phyloP scores from a whole-genome alignment of 2,329 filamentous ascomycete genomes.

The Pochonia chlamydosporia region DNA sequence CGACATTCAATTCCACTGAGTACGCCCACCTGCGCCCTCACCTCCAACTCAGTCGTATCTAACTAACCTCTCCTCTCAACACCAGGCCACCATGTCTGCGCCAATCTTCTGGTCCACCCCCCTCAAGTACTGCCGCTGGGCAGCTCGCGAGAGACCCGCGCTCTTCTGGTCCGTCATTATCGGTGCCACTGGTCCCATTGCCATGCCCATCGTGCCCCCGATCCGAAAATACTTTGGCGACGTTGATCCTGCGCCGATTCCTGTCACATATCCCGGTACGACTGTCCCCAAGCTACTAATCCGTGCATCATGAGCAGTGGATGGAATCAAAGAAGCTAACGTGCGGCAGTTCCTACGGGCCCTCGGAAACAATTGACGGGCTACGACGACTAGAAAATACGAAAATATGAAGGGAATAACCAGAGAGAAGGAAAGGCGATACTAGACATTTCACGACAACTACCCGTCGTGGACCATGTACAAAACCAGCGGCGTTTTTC shows the following conservation, averaged over 20 bases:
- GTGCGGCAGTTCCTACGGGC: conserved; percentile 44
- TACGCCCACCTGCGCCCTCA: background rate
- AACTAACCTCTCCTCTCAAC: background rate
- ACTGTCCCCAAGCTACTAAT: background rate
- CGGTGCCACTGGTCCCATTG: conserved; percentile 65
- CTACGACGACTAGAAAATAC: conserved; percentile 49
- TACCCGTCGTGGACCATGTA: conserved; percentile 5
- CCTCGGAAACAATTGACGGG: conserved; percentile 55
- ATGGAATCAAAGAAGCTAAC: conserved; percentile 4
- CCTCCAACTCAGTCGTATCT: background rate
- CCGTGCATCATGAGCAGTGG: conserved; percentile 16
- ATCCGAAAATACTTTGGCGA: conserved; percentile 70
- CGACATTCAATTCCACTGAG: background rate
- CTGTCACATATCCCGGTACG: conserved; percentile 90
- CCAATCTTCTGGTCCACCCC: conserved; percentile 82
- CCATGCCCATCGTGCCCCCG: conserved; percentile 66
- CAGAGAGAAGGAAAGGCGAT: background rate
- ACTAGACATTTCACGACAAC: background rate
- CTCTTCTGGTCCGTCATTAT: conserved; percentile 83
- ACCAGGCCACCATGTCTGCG: conserved; percentile 48
- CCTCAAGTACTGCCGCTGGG: conserved; percentile 81
- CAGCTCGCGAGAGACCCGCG: conserved; percentile 79
- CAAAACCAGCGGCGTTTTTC: conserved; percentile 8
- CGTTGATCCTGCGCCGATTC: conserved; percentile 63
- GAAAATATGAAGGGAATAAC: conserved; percentile 8